phyloP scores from a whole-genome alignment of 176 grass and related monocot genomes.

The Oryza longistaminata region DNA sequence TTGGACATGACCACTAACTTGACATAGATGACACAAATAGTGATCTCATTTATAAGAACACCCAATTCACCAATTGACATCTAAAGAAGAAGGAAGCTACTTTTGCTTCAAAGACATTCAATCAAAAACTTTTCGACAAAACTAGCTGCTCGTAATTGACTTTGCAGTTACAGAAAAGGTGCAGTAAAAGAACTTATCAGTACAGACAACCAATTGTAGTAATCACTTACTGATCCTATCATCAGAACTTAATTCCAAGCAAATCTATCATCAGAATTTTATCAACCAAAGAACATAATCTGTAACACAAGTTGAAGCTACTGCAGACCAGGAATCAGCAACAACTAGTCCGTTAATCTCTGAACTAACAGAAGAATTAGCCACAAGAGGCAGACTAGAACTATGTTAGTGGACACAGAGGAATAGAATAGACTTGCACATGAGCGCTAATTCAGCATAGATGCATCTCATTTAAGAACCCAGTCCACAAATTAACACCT shows the following conservation, averaged over 20 bases:
- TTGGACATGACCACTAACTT: neutral
- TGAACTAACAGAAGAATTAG: too few species aligned
- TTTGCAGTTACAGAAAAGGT: neutral
- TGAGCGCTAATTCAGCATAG: too few species aligned
- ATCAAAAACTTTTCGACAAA: neutral
- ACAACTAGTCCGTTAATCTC: too few species aligned
- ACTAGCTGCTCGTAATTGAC: neutral
- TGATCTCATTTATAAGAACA: constrained; percentile 3
- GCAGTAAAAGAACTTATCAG: neutral
- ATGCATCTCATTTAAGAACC: too few species aligned
- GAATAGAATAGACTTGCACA: too few species aligned
- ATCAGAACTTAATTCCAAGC: neutral
- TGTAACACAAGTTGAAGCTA: too few species aligned
- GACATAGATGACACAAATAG: neutral
- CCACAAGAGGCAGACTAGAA: too few species aligned
- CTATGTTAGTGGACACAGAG: too few species aligned
- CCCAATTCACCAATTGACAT: neutral
- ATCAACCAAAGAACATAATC: too few species aligned
- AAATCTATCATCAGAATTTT: neutral
- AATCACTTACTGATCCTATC: neutral
- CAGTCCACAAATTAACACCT: too few species aligned
- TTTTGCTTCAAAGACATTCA: neutral
- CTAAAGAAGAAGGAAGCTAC: neutral
- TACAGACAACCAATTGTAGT: neutral
- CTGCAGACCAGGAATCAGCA: too few species aligned